phyloP scores from a whole-genome alignment of 768 basidiomycete genomes.

The Pleurotus platypus region DNA sequence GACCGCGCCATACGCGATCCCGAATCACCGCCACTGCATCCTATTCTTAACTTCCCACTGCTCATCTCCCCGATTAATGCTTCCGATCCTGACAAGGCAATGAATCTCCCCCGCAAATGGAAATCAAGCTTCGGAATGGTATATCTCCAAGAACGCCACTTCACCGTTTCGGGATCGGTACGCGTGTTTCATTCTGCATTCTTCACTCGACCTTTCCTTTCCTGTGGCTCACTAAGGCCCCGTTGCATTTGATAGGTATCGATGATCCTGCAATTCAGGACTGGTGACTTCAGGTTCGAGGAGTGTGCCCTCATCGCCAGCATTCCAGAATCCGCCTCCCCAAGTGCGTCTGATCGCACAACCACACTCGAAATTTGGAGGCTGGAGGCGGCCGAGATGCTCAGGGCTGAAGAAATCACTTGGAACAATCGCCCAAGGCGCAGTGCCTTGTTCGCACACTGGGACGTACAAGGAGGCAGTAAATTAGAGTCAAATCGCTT shows the following conservation, averaged over 20 bases:
- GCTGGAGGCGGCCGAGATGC: neutral
- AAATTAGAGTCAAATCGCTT: neutral
- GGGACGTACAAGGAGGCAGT: neutral
- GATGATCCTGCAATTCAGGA: constrained; percentile 1
- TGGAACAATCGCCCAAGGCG: neutral
- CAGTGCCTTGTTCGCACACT: neutral
- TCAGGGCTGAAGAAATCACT: neutral
- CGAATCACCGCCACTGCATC: neutral
- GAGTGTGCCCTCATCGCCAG: neutral
- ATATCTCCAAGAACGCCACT: constrained; percentile 1
- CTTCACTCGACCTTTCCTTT: neutral
- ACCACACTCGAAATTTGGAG: constrained; percentile 1
- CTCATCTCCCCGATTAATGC: constrained; percentile 3
- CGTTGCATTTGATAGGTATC: neutral
- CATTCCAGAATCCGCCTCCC: neutral
- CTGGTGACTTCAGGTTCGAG: constrained; percentile 6
- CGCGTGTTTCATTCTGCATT: neutral
- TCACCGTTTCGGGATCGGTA: neutral
- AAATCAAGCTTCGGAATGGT: constrained; percentile 6
- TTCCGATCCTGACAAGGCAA: neutral
- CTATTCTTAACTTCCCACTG: neutral
- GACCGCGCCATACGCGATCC: neutral
- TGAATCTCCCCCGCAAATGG: neutral
- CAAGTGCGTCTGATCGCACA: neutral
- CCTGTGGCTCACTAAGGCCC: no score